Conservation (phyloP, 2,329 filamentous ascomycete species). For the Aspergillus intermedius region DNA sequence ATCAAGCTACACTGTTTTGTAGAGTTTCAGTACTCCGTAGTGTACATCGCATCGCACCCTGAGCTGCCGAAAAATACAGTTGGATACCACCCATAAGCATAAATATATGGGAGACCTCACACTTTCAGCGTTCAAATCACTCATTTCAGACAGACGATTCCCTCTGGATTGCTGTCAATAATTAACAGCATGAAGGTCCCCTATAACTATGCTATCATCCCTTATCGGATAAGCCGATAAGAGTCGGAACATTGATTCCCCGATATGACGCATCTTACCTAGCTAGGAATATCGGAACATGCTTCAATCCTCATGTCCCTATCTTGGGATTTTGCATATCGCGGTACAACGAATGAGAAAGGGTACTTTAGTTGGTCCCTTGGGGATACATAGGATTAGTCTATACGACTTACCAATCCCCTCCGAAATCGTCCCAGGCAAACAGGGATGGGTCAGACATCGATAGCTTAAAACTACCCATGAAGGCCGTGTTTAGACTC, state of each 20-base stretch:
- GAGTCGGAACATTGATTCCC: conserved; percentile 1
- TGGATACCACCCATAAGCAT: too few relatives aligned
- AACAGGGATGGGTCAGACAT: neutral
- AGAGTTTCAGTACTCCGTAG: too few relatives aligned
- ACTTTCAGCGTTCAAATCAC: too few relatives aligned
- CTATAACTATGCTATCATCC: too few relatives aligned
- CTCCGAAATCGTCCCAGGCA: neutral
- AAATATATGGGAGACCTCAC: too few relatives aligned
- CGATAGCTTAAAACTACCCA: neutral
- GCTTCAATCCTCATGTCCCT: neutral
- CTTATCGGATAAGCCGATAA: neutral
- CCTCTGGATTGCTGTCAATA: too few relatives aligned
- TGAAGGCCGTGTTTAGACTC: neutral
- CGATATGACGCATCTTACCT: conserved; percentile 7
- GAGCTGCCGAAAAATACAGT: too few relatives aligned
- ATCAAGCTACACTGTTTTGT: too few relatives aligned
- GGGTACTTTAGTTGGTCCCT: neutral
- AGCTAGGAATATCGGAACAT: neutral
- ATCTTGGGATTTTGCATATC: too few relatives aligned
- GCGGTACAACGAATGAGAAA: neutral
- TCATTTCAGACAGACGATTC: too few relatives aligned
- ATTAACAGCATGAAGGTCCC: neutral
- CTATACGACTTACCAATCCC: neutral
- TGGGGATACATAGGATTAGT: neutral
- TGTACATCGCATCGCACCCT: too few relatives aligned